A percentile compares a stretch with the other conserved stretches of the same genome.
phyloP scores from a whole-genome alignment of 2,329 filamentous ascomycete species.

The Xylaria polymorpha region DNA sequence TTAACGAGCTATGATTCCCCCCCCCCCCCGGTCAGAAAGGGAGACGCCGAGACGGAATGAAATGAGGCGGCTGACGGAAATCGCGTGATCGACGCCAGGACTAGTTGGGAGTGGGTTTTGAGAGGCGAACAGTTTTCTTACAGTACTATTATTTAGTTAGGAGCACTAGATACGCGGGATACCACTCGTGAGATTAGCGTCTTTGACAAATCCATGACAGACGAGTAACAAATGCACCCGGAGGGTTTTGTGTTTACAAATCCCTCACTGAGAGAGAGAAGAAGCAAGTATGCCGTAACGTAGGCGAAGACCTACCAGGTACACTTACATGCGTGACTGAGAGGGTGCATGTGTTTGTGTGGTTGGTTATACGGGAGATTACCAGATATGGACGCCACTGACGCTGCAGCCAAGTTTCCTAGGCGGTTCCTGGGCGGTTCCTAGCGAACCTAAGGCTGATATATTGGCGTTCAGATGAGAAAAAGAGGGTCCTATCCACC shows the following conservation, averaged over 20 bases:
- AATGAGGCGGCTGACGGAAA: slow-evolving; percentile 33
- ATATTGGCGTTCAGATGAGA: slow-evolving; percentile 11
- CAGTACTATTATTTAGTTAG: slow-evolving; percentile 3
- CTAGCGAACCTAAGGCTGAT: slow-evolving; percentile 19
- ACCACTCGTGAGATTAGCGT: slow-evolving; percentile 7
- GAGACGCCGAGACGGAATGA: slow-evolving; percentile 29
- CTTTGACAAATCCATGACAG: slow-evolving; percentile 24
- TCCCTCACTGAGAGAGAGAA: slow-evolving; percentile 15
- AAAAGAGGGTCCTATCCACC: slow-evolving; percentile 35
- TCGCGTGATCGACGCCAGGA: slow-evolving; percentile 36
- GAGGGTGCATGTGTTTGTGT: slow-evolving; percentile 2
- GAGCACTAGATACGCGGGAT: not conserved
- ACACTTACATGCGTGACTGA: not conserved
- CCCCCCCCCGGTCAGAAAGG: not conserved
- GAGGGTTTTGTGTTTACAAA: slow-evolving; percentile 19
- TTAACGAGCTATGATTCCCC: slow-evolving; percentile 13
- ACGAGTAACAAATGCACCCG: slow-evolving; percentile 4
- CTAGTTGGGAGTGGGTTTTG: slow-evolving; percentile 3
- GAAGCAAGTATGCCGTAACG: not conserved
- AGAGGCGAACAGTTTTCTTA: slow-evolving; percentile 9
- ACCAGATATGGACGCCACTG: slow-evolving; percentile 3
- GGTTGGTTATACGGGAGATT: slow-evolving; percentile 10
- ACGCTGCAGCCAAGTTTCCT: slow-evolving; percentile 21
- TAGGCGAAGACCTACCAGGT: not conserved
- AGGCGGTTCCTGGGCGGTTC: not conserved